Conservation (phyloP, 2,329 filamentous ascomycete genomes). For the Tolypocladium ophioglossoides region DNA sequence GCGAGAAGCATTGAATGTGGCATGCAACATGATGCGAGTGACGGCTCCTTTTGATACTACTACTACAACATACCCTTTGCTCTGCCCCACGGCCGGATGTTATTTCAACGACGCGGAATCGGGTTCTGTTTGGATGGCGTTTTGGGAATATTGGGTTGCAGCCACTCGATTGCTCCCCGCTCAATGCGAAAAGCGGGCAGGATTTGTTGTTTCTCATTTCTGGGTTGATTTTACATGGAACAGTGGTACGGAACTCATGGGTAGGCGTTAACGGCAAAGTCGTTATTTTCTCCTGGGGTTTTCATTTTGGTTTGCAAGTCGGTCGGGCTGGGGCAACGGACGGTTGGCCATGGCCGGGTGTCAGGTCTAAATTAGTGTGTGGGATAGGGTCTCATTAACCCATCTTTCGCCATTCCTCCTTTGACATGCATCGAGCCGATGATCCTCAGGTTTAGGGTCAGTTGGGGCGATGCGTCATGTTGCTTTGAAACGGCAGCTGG, state of each 20-base stretch:
- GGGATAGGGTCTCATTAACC: neutral
- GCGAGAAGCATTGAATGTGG: neutral
- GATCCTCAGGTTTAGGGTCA: neutral
- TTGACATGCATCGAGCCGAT: neutral
- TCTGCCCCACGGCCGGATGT: slow-evolving; percentile 2
- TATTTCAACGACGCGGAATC: too few relatives aligned
- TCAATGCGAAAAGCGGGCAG: neutral
- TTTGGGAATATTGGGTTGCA: neutral
- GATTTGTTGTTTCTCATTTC: neutral
- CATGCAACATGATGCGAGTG: neutral
- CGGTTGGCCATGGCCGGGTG: neutral
- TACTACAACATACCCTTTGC: neutral
- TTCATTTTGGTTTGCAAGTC: neutral
- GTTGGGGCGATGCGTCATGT: neutral
- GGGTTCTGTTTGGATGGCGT: neutral
- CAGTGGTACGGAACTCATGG: neutral
- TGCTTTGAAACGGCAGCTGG: neutral
- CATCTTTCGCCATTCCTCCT: neutral
- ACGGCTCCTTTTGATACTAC: neutral
- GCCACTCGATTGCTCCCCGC: neutral
- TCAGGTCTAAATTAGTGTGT: neutral
- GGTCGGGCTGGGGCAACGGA: too few relatives aligned
- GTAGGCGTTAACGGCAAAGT: slow-evolving; percentile 1
- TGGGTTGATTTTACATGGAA: neutral
- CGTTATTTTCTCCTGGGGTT: neutral